A percentile compares a stretch with the other conserved stretches of the same genome.
Conservation (phyloP, 2,329 filamentous ascomycete genomes). For the Xylariaceae sp. region DNA sequence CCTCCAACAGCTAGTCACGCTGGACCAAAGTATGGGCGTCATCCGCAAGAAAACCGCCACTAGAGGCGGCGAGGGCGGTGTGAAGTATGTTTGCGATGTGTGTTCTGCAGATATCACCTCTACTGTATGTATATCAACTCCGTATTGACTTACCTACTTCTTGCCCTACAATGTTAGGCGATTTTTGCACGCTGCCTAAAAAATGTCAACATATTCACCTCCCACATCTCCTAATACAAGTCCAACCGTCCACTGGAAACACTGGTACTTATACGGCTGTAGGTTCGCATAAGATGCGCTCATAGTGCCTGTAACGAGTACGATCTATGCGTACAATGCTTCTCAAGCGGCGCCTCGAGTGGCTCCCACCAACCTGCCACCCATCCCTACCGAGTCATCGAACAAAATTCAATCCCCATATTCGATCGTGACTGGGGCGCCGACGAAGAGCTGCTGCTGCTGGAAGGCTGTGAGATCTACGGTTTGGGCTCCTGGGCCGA, state of each 20-base stretch:
- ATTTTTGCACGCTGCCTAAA: too few relatives aligned
- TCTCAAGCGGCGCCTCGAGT: conserved; percentile 79
- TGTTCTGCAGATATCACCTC: conserved; percentile 97
- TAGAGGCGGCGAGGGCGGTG: conserved; percentile 82
- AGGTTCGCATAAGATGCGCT: conserved; percentile 96
- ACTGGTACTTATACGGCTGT: conserved; percentile 7
- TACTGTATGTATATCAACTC: conserved; percentile 86
- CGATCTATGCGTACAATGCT: conserved; percentile 95
- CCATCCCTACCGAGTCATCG: conserved; percentile 91
- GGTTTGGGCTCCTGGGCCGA: conserved; percentile 97
- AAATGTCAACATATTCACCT: not conserved
- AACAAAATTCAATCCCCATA: conserved; percentile 97
- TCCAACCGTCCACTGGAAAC: not conserved
- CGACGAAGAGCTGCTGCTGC: conserved; percentile 89
- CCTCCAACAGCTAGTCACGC: conserved; percentile 2
- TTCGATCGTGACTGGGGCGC: conserved; percentile 96
- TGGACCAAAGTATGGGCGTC: conserved; percentile 72
- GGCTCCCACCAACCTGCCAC: conserved; percentile 85
- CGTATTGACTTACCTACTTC: conserved; percentile 8
- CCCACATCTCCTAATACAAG: not conserved
- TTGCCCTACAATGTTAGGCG: not conserved
- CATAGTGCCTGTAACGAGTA: conserved; percentile 86
- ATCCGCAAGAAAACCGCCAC: conserved; percentile 94
- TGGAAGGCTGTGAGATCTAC: conserved; percentile 96
- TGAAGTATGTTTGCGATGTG: conserved; percentile 97